A percentile compares a stretch with the other conserved stretches of the same genome.
phyloP scores from a whole-genome alignment of 805 yeast species.

The Kuraishia hungarica region DNA sequence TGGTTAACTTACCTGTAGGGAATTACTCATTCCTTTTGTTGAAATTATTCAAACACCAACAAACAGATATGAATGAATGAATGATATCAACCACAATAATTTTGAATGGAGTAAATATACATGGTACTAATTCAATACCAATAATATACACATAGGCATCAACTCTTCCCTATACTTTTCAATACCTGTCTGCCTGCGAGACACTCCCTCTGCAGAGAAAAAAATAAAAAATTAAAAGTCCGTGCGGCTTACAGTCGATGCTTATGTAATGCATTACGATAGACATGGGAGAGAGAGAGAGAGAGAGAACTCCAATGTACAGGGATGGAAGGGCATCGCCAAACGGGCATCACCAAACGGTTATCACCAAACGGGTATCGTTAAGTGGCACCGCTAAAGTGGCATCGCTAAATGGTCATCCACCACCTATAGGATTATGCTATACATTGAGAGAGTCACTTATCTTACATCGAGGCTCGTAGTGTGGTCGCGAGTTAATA shows the following conservation, averaged over 20 bases:
- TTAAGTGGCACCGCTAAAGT: no score
- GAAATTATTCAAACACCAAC: neutral
- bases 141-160: neutral
- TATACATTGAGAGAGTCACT: no score
- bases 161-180: neutral
- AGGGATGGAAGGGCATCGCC: no score
- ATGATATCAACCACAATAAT: neutral
- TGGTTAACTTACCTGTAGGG: constrained; percentile 44
- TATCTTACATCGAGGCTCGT: no score
- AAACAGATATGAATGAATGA: neutral
- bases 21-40: constrained; percentile 45
- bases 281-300: no score
- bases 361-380: no score
- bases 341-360: no score
- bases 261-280: neutral
- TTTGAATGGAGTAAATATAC: neutral
- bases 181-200: neutral
- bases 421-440: no score
- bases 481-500: no score
- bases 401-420: no score
- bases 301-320: no score
- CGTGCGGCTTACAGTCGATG: neutral
- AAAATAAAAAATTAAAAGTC: neutral
- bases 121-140: neutral
- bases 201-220: neutral